Conservation (phyloP, 1,284 basidiomycete genomes). For the Marasmius oreades region DNA sequence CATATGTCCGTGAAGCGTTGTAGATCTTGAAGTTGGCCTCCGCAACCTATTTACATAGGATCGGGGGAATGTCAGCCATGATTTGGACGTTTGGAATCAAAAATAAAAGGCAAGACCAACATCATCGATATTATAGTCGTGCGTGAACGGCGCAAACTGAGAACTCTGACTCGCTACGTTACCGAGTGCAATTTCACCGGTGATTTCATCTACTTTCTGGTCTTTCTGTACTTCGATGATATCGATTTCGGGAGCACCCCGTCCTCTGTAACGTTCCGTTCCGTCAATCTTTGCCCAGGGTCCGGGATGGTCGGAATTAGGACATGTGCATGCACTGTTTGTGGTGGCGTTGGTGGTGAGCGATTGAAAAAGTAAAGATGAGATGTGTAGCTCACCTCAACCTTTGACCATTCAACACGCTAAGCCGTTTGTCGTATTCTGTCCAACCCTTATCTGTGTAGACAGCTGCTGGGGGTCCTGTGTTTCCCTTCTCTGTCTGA, state of each 20-base stretch:
- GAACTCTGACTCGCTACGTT: constrained; percentile 60
- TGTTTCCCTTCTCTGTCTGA: constrained; percentile 51
- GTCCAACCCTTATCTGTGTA: constrained; percentile 40
- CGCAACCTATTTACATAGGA: background rate
- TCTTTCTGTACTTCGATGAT: constrained; percentile 72
- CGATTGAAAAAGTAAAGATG: constrained; percentile 30
- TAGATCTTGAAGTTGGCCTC: constrained; percentile 48
- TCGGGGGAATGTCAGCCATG: no score
- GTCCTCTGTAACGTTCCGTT: constrained; percentile 43
- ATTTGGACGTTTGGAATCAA: background rate
- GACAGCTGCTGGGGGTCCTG: constrained; percentile 52
- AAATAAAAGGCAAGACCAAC: constrained; percentile 12
- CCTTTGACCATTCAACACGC: constrained; percentile 67
- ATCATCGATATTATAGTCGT: constrained; percentile 49
- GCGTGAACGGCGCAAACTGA: constrained; percentile 64
- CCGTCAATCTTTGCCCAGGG: constrained; percentile 26
- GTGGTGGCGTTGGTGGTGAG: constrained; percentile 28
- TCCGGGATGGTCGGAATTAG: constrained; percentile 42
- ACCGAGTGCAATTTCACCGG: constrained; percentile 24
- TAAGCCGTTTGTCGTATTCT: constrained; percentile 48
- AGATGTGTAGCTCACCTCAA: constrained; percentile 47
- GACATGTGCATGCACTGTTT: constrained; percentile 41
- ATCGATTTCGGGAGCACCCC: constrained; percentile 84
- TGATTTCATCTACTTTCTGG: constrained; percentile 34
- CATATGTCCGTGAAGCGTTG: constrained; percentile 42